Evolutionary conservation across 169 alveolate genomes (phyloP).

Genomic region (Cryptosporidium meleagridis): DNA sequence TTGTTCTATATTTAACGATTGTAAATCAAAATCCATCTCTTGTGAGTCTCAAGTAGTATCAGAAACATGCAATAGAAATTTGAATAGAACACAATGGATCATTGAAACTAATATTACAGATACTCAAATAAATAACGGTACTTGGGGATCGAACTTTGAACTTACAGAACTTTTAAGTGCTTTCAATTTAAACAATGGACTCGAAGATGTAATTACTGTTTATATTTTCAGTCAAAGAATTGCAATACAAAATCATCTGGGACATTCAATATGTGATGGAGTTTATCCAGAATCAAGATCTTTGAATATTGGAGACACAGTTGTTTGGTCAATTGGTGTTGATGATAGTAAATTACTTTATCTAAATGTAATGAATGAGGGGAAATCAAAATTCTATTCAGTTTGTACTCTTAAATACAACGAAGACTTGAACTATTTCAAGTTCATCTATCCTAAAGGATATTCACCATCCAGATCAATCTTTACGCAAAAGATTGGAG

Average conservation of each 20-base stretch:
- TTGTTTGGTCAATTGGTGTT: conserved; percentile 3
- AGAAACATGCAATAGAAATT: neutral
- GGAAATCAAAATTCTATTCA: neutral
- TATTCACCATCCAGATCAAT: neutral
- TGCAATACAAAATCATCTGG: conserved; percentile 3
- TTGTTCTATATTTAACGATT: conserved; percentile 2
- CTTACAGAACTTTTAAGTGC: neutral
- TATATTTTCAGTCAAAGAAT: neutral
- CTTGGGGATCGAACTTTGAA: conserved; percentile 5
- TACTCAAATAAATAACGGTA: conserved; percentile 19
- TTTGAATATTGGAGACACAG: neutral
- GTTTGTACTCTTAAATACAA: neutral
- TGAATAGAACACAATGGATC: neutral
- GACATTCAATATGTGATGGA: conserved; percentile 1
- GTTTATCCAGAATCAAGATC: conserved; percentile 9
- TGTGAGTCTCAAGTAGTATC: conserved; percentile 13
- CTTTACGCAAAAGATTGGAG: conserved; percentile 1
- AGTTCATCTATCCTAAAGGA: conserved; percentile 19
- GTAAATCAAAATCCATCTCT: neutral
- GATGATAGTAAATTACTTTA: conserved; percentile 1
- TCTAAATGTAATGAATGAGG: neutral
- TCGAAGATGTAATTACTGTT: neutral
- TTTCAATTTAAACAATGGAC: neutral
- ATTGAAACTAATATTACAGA: neutral
- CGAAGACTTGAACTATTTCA: neutral